phyloP scores from a whole-genome alignment of 106 monocot species.

The Platanthera zijinensis region DNA sequence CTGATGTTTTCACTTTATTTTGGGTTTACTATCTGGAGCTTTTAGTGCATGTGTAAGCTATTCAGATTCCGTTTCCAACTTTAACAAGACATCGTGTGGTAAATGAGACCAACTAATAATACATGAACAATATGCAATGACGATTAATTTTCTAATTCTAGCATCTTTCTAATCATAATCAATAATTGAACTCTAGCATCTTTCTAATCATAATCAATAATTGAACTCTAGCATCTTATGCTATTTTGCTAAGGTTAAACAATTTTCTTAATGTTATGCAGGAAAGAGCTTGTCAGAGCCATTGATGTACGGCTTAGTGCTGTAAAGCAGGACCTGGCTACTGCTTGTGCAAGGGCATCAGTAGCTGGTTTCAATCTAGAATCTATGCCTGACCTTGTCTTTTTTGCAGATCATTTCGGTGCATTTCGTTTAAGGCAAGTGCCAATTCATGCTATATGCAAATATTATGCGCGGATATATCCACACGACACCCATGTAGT shows the following conservation, averaged over 20 bases:
- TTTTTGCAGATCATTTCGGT: conserved; percentile 82
- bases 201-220: background rate
- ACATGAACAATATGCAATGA: background rate
- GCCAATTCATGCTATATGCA: background rate
- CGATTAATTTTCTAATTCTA: background rate
- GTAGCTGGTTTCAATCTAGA: conserved; percentile 82
- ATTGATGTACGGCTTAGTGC: conserved; percentile 83
- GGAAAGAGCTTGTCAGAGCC: conserved; percentile 88
- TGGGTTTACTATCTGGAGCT: background rate
- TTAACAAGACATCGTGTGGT: background rate
- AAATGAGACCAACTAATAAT: background rate
- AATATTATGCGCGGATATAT: no score
- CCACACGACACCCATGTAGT: no score
- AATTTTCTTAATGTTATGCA: conserved; percentile 20
- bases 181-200: background rate
- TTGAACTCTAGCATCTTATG: background rate
- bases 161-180: background rate
- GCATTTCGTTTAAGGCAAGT: conserved; percentile 67
- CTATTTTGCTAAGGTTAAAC: background rate
- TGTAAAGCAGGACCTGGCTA: conserved; percentile 70
- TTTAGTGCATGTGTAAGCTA: background rate
- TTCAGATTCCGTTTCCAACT: background rate
- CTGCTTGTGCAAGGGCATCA: conserved; percentile 72
- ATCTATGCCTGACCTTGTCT: conserved; percentile 63
- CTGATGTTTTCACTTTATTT: background rate